Conservation (phyloP, 495 filamentous ascomycete genomes). For the Xylaria venustula region DNA sequence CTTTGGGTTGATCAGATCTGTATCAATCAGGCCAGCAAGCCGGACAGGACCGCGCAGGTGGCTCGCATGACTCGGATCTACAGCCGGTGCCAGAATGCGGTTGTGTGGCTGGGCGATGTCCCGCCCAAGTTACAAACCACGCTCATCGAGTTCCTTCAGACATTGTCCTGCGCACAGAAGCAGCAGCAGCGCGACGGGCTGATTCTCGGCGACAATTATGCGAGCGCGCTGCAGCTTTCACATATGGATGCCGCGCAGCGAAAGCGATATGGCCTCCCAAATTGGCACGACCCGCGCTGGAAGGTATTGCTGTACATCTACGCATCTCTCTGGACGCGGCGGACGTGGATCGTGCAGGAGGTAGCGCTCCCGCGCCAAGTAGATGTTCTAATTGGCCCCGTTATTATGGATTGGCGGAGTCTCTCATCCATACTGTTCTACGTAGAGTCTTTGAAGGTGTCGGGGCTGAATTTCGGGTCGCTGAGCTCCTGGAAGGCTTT, state of each 20-base stretch:
- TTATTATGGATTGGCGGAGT: slow-evolving; percentile 5
- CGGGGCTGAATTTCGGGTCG: slow-evolving; percentile 6
- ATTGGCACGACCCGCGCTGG: slow-evolving; percentile 6
- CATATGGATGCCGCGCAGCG: slow-evolving; percentile 8
- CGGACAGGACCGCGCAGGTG: background rate
- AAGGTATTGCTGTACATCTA: slow-evolving; percentile 12
- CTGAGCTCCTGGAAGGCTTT: slow-evolving; percentile 8
- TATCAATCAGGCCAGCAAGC: background rate
- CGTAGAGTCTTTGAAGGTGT: slow-evolving; percentile 10
- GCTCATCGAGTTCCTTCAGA: slow-evolving; percentile 3
- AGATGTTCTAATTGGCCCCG: slow-evolving; percentile 9
- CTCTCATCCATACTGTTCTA: slow-evolving; percentile 4
- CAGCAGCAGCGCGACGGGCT: slow-evolving; percentile 9
- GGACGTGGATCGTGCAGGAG: slow-evolving; percentile 11
- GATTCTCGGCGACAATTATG: slow-evolving; percentile 3
- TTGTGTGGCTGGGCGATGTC: slow-evolving; percentile 8
- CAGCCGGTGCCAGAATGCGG: slow-evolving; percentile 8
- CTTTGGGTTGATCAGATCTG: slow-evolving; percentile 13
- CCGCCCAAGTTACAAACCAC: slow-evolving; percentile 9
- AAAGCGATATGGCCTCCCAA: slow-evolving; percentile 9
- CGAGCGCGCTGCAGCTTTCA: slow-evolving; percentile 9
- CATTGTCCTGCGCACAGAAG: slow-evolving; percentile 8
- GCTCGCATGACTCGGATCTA: slow-evolving; percentile 3
- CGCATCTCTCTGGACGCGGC: slow-evolving; percentile 2
- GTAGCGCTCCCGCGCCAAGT: slow-evolving; percentile 9